These are phyloP conservation scores for Rhododendron molle DNA, from an alignment of 148 eudicot genomes.

Conservation along the genomic window DNA sequence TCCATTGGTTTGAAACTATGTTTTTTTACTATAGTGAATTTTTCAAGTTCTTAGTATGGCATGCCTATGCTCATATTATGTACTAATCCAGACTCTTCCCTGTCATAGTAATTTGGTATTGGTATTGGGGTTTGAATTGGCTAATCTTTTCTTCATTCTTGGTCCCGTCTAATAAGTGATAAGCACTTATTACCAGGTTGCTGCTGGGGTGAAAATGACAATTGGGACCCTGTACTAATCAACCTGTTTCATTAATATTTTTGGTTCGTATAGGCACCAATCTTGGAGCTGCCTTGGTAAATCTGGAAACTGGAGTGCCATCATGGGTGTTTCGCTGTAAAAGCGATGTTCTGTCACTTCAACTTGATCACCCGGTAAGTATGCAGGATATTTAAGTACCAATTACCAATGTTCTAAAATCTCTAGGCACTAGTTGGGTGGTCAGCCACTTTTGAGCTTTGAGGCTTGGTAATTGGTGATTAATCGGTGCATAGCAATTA, in stretches of 20 bases:
- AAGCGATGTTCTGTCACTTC: conserved; percentile 74
- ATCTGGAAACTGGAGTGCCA: conserved; percentile 51
- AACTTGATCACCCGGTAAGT: conserved; percentile 63
- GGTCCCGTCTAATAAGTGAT: neutral
- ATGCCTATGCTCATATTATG: neutral
- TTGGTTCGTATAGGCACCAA: conserved; percentile 49
- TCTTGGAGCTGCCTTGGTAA: conserved; percentile 60
- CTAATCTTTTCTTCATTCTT: neutral
- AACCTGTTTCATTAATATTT: neutral
- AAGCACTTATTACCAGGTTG: neutral
- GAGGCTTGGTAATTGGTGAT: too few relatives aligned
- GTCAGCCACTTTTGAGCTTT: too few relatives aligned
- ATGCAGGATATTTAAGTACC: conserved; percentile 19
- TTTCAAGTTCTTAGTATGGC: neutral
- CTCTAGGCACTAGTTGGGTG: too few relatives aligned
- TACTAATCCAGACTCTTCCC: neutral
- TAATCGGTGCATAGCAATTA: too few relatives aligned
- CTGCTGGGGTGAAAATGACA: neutral
- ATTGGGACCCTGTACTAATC: too few relatives aligned
- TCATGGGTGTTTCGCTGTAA: conserved; percentile 54
- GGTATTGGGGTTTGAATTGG: neutral
- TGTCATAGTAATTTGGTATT: neutral
- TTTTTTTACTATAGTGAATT: neutral
- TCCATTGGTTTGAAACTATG: neutral
- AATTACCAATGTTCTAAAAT: neutral